Base-by-base conservation (phyloP, 2,329 filamentous ascomycete species). In the Sarocladiaceae sp. region DNA sequence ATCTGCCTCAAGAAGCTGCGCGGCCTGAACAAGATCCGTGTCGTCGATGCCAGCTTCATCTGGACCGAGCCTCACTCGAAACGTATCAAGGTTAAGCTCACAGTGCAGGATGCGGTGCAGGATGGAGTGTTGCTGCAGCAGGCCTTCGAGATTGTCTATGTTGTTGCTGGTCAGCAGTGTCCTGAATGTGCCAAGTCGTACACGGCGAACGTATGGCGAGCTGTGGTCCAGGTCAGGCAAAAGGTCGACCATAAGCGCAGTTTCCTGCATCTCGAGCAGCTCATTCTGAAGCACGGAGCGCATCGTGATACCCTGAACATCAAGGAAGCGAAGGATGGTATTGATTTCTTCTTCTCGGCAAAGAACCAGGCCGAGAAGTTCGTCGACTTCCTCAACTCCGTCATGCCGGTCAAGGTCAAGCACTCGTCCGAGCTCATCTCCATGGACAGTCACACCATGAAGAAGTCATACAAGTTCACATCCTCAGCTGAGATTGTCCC, bases 41-140 rank as follows among this genome's bases (percentile, higher is more conserved):
- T 99, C 63, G 92, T 97, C 63, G 94, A 99, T 67, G 94, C 94
- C 44, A 88, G 84, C 62, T 99, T 97, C 66, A 88, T 97, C 65
- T 99, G 94, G 94, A 99, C 94, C 1, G 94, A 99, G 71, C 93
- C 94, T 11, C 94, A 99, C 73, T 97, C 92, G 62, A 80, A 90
- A 64, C 80, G 94, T 66, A 80, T 97, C 58, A 95, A 92, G 72
- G 86, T 97, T 68, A 97, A 97, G 76, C 86, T 99, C 69, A 97
- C 94, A 1, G 86, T 97, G 46, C 94, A 97, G 65, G 81, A 84
- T 55, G 71, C 77, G 20, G 80, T 85, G 2, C 78, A 79, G 50
- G 81, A 83, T 52, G 82, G 82, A 23, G 77, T 84, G 42, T 68
- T 86, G 53, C 75, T 99, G 62, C 94, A 99, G 71, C 94, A 99